phyloP scores from a whole-genome alignment of 1,284 basidiomycete species.

The Inonotus obliquus region DNA sequence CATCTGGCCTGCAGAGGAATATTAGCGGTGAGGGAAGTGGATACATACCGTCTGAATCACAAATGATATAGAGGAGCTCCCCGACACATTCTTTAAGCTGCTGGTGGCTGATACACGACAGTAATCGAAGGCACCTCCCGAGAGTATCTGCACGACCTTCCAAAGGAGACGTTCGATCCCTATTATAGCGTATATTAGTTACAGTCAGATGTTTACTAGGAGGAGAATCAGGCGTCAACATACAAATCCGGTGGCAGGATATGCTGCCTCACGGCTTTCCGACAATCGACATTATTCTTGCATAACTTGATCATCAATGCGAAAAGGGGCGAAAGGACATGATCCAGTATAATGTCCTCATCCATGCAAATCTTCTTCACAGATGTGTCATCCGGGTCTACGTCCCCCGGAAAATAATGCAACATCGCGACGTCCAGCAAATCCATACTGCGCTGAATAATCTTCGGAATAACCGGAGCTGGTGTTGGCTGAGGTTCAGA shows the following conservation, averaged over 20 bases:
- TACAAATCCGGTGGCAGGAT: constrained; percentile 68
- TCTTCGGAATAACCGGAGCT: constrained; percentile 37
- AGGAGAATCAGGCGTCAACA: constrained; percentile 20
- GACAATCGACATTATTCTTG: constrained; percentile 52
- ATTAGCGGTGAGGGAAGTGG: background rate
- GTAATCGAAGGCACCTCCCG: constrained; percentile 75
- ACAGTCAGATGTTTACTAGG: background rate
- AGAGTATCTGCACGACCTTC: constrained; percentile 69
- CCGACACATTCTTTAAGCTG: constrained; percentile 72
- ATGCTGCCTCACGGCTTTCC: constrained; percentile 53
- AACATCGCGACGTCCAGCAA: constrained; percentile 58
- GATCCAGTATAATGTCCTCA: constrained; percentile 64
- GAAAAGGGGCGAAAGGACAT: constrained; percentile 69
- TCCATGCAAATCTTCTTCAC: constrained; percentile 47
- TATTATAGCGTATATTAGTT: constrained; percentile 21
- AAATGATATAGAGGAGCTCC: constrained; percentile 82
- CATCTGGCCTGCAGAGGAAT: constrained; percentile 4
- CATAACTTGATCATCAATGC: constrained; percentile 70
- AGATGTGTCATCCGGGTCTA: constrained; percentile 56
- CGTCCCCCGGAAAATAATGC: constrained; percentile 60
- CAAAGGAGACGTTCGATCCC: constrained; percentile 70
- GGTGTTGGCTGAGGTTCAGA: background rate
- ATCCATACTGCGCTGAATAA: constrained; percentile 57
- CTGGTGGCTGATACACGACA: constrained; percentile 67
- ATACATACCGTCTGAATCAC: constrained; percentile 71